These are phyloP conservation scores for Aspergillus intermedius DNA, from an alignment of 2,329 filamentous ascomycete genomes.

Conservation along the genomic window DNA sequence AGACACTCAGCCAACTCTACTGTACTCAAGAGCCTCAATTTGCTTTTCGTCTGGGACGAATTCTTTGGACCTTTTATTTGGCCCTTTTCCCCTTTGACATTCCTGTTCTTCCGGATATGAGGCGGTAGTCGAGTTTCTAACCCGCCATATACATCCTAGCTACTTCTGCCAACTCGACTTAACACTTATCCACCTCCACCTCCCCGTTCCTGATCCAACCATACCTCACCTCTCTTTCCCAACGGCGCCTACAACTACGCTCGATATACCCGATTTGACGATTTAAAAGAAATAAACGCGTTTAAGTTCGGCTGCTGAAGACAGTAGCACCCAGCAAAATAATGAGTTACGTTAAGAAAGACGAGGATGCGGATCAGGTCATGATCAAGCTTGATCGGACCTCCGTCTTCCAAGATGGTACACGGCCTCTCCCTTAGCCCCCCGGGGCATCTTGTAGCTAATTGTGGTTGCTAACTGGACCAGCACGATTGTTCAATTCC, in stretches of 20 bases:
- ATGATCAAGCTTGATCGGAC: conserved; percentile 97
- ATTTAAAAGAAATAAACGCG: conserved; percentile 15
- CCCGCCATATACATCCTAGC: conserved; percentile 14
- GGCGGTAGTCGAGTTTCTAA: conserved; percentile 18
- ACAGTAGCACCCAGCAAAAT: conserved; percentile 23
- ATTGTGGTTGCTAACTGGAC: conserved; percentile 12
- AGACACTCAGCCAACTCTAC: conserved; percentile 1
- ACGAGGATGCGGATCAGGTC: conserved; percentile 90
- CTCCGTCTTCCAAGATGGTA: conserved; percentile 98
- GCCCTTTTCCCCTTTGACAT: background rate
- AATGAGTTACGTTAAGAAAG: conserved; percentile 98
- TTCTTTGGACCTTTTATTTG: background rate
- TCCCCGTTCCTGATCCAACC: background rate
- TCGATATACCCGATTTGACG: background rate
- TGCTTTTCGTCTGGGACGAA: conserved; percentile 5
- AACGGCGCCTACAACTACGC: background rate
- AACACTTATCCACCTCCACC: background rate
- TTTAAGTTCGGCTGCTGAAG: conserved; percentile 21
- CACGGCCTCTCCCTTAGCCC: conserved; percentile 22
- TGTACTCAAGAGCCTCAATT: conserved; percentile 4
- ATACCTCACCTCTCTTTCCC: background rate
- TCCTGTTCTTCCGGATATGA: conserved; percentile 21
- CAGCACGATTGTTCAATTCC: conserved; percentile 95
- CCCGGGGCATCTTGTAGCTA: conserved; percentile 7
- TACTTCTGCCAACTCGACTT: background rate